Conservation (phyloP, 2,329 filamentous ascomycete genomes). For the Immersiporthe knoxdaviesiana region DNA sequence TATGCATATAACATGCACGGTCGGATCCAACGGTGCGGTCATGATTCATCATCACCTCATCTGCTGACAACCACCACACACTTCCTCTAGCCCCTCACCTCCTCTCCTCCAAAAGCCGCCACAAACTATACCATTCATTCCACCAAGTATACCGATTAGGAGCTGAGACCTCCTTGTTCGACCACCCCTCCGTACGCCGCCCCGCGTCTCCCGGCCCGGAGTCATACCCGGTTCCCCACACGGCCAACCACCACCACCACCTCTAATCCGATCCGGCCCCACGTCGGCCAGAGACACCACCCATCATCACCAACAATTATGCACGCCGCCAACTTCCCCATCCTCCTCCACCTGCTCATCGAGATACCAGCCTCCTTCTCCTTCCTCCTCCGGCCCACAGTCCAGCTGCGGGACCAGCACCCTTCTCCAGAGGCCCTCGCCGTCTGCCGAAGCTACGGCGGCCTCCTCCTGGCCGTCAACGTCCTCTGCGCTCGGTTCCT, state of each 20-base stretch:
- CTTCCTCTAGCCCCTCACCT: not conserved
- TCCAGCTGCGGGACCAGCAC: slow-evolving; percentile 44
- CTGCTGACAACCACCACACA: not conserved
- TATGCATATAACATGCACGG: not conserved
- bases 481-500: slow-evolving; percentile 49
- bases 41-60: slow-evolving; percentile 5
- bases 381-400: slow-evolving; percentile 48
- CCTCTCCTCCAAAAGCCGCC: not conserved
- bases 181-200: not conserved
- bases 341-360: slow-evolving; percentile 25
- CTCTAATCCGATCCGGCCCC: not conserved
- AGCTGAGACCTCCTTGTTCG: not conserved
- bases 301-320: not conserved
- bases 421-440: slow-evolving; percentile 46
- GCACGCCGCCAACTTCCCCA: slow-evolving; percentile 22
- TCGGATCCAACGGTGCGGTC: not conserved
- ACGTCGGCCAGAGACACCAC: not conserved
- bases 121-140: not conserved
- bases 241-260: not conserved
- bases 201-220: not conserved
- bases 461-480: slow-evolving; percentile 49
- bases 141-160: not conserved
- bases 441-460: slow-evolving; percentile 52
- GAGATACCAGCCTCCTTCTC: slow-evolving; percentile 43
- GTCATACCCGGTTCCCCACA: not conserved